Evolutionary conservation across 2,329 filamentous ascomycete genomes (phyloP).

Genomic region (Albifimbria verrucaria): DNA sequence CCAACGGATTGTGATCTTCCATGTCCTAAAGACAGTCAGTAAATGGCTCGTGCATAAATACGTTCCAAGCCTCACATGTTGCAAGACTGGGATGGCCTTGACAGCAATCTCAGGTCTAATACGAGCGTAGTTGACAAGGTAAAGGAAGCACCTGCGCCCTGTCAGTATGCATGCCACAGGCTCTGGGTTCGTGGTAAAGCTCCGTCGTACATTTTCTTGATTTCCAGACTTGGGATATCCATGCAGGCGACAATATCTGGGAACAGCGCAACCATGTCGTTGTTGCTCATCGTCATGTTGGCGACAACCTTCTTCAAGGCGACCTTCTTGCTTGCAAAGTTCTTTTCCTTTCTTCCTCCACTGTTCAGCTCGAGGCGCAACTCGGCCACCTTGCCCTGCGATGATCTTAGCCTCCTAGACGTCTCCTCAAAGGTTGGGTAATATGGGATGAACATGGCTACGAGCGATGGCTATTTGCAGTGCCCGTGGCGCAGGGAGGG

Average conservation of each 20-base stretch:
- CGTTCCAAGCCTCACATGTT: conserved; percentile 56
- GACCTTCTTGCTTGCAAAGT: conserved; percentile 91
- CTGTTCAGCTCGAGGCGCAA: conserved; percentile 90
- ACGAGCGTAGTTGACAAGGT: conserved; percentile 93
- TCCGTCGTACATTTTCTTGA: conserved; percentile 90
- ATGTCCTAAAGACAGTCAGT: conserved; percentile 65
- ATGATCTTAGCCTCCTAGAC: conserved; percentile 53
- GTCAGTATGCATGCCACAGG: conserved; percentile 7
- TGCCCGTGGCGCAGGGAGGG: not conserved
- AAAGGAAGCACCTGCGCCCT: conserved; percentile 82
- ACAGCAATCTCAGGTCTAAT: conserved; percentile 92
- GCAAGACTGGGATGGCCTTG: conserved; percentile 84
- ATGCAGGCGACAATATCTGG: conserved; percentile 95
- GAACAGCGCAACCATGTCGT: conserved; percentile 97
- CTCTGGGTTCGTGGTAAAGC: not conserved
- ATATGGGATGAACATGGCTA: conserved; percentile 52
- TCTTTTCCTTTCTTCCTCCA: conserved; percentile 97
- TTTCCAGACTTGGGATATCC: conserved; percentile 90
- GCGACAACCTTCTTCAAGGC: conserved; percentile 99
- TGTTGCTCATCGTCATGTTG: conserved; percentile 99
- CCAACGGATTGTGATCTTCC: conserved; percentile 87
- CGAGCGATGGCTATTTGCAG: not conserved
- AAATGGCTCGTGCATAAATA: not conserved
- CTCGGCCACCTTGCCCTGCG: conserved; percentile 98
- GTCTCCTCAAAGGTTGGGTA: too few species aligned